Conservation (phyloP, 495 filamentous ascomycete genomes). For the Pyrenula massariospora region DNA sequence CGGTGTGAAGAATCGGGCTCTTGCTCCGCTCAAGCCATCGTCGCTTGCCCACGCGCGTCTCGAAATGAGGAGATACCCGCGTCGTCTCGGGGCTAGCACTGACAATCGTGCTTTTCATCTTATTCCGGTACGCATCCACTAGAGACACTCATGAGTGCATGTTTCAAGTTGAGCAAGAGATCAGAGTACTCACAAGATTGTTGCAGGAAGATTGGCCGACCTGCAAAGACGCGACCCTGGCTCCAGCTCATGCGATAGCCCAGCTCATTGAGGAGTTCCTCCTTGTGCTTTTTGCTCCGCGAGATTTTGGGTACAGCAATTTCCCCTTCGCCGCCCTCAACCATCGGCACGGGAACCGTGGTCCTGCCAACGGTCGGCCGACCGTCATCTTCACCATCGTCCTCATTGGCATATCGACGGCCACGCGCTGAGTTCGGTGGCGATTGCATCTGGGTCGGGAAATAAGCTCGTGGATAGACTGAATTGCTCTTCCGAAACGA, state of each 20-base stretch:
- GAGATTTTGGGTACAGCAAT: constrained; percentile 64
- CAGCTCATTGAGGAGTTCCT: constrained; percentile 79
- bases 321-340: constrained; percentile 56
- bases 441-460: constrained; percentile 74
- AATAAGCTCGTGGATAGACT: constrained; percentile 84
- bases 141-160: constrained; percentile 6
- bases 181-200: constrained; percentile 62
- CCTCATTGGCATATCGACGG: constrained; percentile 49
- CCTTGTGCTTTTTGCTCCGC: constrained; percentile 54
- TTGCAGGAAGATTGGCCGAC: constrained; percentile 79
- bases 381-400: constrained; percentile 40
- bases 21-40: constrained; percentile 58
- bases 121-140: constrained; percentile 95
- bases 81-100: constrained; percentile 58
- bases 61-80: constrained; percentile 68
- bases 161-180: too few species aligned
- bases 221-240: constrained; percentile 78
- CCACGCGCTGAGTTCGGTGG: constrained; percentile 33
- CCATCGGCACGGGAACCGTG: constrained; percentile 58
- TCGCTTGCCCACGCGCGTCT: constrained; percentile 80
- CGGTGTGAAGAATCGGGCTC: constrained; percentile 3
- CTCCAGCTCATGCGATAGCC: constrained; percentile 94
- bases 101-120: constrained; percentile 73
- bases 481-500: constrained; percentile 79
- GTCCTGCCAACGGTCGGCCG: constrained; percentile 35